These are phyloP conservation scores for Pontederia crassipes DNA, from an alignment of 176 grass and related monocot genomes.

Conservation along the genomic window DNA sequence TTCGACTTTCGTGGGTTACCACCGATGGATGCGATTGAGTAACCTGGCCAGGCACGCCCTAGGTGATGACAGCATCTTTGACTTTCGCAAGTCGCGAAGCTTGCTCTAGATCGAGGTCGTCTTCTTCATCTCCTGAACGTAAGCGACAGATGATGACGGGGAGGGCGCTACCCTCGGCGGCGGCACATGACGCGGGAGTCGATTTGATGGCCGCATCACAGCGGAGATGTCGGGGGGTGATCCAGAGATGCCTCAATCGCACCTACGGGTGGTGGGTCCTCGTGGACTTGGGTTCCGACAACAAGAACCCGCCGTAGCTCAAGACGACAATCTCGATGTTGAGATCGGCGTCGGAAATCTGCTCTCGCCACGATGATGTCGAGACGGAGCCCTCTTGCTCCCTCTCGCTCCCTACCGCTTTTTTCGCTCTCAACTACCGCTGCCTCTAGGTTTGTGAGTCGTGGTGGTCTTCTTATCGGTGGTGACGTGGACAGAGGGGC, in stretches of 20 bases:
- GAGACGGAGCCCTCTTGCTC: background rate
- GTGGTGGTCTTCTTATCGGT: background rate
- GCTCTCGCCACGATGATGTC: background rate
- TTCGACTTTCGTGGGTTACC: background rate
- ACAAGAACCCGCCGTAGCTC: conserved; percentile 13
- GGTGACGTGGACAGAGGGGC: background rate
- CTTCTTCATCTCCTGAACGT: conserved; percentile 1
- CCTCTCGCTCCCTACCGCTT: background rate
- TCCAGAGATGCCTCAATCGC: conserved; percentile 33
- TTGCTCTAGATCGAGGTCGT: conserved; percentile 15
- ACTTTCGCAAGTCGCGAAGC: conserved; percentile 1
- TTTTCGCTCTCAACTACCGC: too few relatives aligned
- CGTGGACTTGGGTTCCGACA: conserved; percentile 33
- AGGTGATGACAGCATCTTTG: conserved; percentile 7
- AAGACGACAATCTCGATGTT: conserved; percentile 6
- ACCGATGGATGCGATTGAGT: conserved; percentile 17
- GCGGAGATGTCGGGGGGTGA: background rate
- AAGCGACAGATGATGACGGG: background rate
- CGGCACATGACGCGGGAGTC: background rate
- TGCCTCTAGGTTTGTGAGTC: background rate
- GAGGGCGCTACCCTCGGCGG: background rate
- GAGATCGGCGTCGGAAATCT: background rate
- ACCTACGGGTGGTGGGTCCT: conserved; percentile 19
- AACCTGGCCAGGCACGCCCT: conserved; percentile 9
- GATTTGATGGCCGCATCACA: conserved; percentile 20